phyloP scores from a whole-genome alignment of 441 rosid genomes.

The Brassica hybrid region DNA sequence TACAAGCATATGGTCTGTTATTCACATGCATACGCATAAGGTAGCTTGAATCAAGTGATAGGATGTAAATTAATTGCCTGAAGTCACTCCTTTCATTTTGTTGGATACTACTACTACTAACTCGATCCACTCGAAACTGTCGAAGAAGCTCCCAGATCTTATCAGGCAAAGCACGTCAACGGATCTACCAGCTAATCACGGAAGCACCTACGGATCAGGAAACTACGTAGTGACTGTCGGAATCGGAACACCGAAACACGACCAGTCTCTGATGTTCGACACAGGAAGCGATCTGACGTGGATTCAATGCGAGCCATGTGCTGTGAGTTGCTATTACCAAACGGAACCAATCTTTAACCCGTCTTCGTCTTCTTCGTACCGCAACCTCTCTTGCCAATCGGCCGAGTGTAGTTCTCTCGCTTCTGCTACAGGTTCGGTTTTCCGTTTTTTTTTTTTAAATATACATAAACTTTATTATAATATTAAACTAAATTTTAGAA shows the following conservation, averaged over 20 bases:
- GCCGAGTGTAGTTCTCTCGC: slow-evolving; percentile 45
- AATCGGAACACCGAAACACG: slow-evolving; percentile 59
- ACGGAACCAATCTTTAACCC: slow-evolving; percentile 58
- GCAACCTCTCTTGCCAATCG: slow-evolving; percentile 54
- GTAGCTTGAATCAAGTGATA: no score
- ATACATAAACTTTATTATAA: no score
- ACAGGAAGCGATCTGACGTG: no score
- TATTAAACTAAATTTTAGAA: no score
- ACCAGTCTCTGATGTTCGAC: slow-evolving; percentile 59
- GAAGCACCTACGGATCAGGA: slow-evolving; percentile 60
- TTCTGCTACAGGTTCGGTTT: slow-evolving; percentile 55
- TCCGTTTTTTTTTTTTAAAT: not conserved
- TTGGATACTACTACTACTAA: not conserved
- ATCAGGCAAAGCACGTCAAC: slow-evolving; percentile 31
- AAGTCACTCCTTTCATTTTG: no score
- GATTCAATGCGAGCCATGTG: slow-evolving; percentile 77
- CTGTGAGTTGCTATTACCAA: slow-evolving; percentile 50
- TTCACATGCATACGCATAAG: not conserved
- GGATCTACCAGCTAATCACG: slow-evolving; percentile 57
- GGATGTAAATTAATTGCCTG: no score
- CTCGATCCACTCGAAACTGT: slow-evolving; percentile 54
- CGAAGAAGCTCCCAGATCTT: slow-evolving; percentile 22
- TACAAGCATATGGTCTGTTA: not conserved
- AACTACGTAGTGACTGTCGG: slow-evolving; percentile 64
- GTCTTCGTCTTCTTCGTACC: slow-evolving; percentile 48